Evolutionary conservation across 176 grass and related monocot genomes (phyloP).

Genomic region (Tillandsia leiboldiana): DNA sequence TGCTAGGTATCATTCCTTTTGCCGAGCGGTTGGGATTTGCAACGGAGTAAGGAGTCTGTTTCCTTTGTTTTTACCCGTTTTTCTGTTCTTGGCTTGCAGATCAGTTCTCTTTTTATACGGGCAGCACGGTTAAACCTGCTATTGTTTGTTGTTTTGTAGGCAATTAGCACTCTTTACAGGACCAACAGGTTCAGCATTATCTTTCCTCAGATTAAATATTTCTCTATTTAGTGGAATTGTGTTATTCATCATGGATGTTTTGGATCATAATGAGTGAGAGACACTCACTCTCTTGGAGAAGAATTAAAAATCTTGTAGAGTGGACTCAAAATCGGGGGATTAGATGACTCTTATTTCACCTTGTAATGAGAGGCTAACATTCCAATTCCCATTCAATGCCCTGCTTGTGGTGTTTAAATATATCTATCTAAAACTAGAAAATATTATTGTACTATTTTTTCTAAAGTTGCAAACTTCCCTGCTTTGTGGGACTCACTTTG

Average conservation of each 20-base stretch:
- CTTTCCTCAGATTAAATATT: neutral
- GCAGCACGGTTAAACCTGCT: neutral
- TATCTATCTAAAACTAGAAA: neutral
- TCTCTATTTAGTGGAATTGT: too few species aligned
- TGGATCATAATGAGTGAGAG: too few species aligned
- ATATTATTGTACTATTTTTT: slow-evolving; percentile 16
- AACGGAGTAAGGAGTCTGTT: slow-evolving; percentile 41
- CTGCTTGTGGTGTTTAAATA: neutral
- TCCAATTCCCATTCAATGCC: neutral
- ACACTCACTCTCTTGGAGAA: too few species aligned
- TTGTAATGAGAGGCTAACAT: neutral
- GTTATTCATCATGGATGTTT: too few species aligned
- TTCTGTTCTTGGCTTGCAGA: neutral
- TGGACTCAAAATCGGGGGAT: too few species aligned
- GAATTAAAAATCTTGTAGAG: too few species aligned
- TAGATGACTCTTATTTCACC: too few species aligned
- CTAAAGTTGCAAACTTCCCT: too few species aligned
- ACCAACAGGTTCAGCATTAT: slow-evolving; percentile 46
- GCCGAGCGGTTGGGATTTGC: slow-evolving; percentile 62
- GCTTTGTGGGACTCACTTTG: too few species aligned
- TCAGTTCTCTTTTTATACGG: neutral
- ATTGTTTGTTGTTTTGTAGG: slow-evolving; percentile 27
- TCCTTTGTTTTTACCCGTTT: neutral
- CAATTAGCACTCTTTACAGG: slow-evolving; percentile 65
- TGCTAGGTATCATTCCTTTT: slow-evolving; percentile 74